phyloP scores from a whole-genome alignment of 1,284 basidiomycete genomes.

The Pseudozyma thailandica region DNA sequence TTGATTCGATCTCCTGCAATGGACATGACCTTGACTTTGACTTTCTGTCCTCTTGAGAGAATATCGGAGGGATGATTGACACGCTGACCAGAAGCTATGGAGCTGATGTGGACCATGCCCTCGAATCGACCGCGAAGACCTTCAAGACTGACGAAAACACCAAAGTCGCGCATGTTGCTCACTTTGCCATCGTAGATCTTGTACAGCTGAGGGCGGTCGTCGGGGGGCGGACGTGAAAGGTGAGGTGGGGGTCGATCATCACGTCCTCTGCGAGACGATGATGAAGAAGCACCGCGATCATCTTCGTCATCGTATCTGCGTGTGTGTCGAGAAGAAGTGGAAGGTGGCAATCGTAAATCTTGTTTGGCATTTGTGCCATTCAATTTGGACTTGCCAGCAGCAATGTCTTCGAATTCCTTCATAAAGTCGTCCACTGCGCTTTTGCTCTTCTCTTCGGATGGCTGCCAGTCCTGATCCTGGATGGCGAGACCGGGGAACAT shows the following conservation, averaged over 20 bases:
- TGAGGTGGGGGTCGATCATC: slow-evolving; percentile 40
- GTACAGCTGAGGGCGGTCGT: slow-evolving; percentile 87
- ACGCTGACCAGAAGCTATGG: slow-evolving; percentile 79
- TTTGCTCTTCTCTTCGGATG: slow-evolving; percentile 59
- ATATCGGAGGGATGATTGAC: slow-evolving; percentile 88
- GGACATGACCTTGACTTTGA: slow-evolving; percentile 86
- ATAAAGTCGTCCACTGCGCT: slow-evolving; percentile 88
- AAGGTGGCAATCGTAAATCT: slow-evolving; percentile 17
- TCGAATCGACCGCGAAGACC: slow-evolving; percentile 86
- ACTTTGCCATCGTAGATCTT: slow-evolving; percentile 94
- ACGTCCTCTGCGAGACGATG: slow-evolving; percentile 26
- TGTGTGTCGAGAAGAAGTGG: slow-evolving; percentile 9
- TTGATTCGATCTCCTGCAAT: slow-evolving; percentile 82
- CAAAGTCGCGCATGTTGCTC: slow-evolving; percentile 89
- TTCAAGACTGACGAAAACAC: slow-evolving; percentile 89
- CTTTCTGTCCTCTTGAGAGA: slow-evolving; percentile 81
- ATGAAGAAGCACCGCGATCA: slow-evolving; percentile 4
- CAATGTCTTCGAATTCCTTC: slow-evolving; percentile 77
- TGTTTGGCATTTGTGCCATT: neutral
- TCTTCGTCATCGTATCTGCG: slow-evolving; percentile 16
- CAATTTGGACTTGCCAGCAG: slow-evolving; percentile 59
- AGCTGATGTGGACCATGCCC: slow-evolving; percentile 95
- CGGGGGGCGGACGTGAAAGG: slow-evolving; percentile 32
- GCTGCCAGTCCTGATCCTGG: slow-evolving; percentile 76
- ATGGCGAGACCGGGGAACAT: slow-evolving; percentile 92